Percentiles rank a stretch among this genome's conserved stretches.
Conservation (phyloP, 73 alveolate species). For the Paramecium sexaurelia region DNA sequence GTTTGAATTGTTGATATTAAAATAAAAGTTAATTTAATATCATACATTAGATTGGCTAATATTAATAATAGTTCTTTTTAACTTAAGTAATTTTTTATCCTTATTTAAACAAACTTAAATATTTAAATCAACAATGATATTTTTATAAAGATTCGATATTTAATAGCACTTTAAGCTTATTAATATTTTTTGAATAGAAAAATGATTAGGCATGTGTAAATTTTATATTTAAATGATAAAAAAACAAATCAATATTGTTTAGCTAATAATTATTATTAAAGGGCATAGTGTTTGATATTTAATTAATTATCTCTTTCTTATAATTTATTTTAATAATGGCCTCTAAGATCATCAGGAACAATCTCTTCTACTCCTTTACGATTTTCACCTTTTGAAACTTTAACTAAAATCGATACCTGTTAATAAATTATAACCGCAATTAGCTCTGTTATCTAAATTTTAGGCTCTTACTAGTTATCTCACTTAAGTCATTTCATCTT, state of each 20-base stretch:
- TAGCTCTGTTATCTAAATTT: slow-evolving; percentile 92
- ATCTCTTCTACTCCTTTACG: slow-evolving; percentile 35
- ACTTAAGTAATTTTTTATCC: too few species aligned
- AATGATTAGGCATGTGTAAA: too few species aligned
- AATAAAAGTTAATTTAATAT: too few species aligned
- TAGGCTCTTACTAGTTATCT: slow-evolving; percentile 92
- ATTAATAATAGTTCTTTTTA: too few species aligned
- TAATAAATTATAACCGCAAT: slow-evolving; percentile 91
- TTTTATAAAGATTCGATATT: too few species aligned
- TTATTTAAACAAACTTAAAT: too few species aligned
- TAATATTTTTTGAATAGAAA: too few species aligned
- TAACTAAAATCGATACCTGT: slow-evolving; percentile 76
- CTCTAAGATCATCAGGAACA: neutral
- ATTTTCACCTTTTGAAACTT: neutral
- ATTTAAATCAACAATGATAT: too few species aligned
- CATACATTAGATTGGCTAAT: too few species aligned
- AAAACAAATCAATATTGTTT: neutral
- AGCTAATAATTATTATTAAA: slow-evolving; percentile 5
- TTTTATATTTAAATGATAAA: too few species aligned
- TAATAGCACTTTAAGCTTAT: too few species aligned
- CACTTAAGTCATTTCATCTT: slow-evolving; percentile 93
- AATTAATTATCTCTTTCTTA: neutral
- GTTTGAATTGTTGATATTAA: too few species aligned
- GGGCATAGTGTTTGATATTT: slow-evolving; percentile 35
- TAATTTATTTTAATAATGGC: neutral